Evolutionary conservation across 2,329 filamentous ascomycete species (phyloP), one percentile per base, ranked within the genome.

Genomic region (Fusarium incarnatum): DNA sequence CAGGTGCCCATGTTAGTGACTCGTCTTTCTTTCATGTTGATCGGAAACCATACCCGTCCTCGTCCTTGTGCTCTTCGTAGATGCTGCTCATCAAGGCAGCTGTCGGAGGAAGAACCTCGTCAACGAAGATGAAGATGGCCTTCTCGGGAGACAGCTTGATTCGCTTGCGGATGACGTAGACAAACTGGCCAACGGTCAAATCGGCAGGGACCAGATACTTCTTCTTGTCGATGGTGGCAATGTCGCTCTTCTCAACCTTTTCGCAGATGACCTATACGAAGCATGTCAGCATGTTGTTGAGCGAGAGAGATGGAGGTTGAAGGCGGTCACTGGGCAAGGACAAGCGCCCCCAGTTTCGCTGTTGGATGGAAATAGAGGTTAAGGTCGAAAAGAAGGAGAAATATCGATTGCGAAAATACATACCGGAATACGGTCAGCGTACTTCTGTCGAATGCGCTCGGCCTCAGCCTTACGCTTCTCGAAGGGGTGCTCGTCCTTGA

Each of bases 381-480:
- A 13, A 18, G 30, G 27, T 18, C 40, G 52, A 60, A 56, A 23
- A 40, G 45, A 46, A 58, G 18, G 41, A 44, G 47, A 47, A 23
- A 57, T 23, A 55, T 52, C 30, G 25, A 60, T 42, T 56, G 34
- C 15, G 58, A 58, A 72, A 63, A 59, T 65, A 90, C 94, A 82
- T 90, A 98, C 96, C 54, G 96, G 96, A 84, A 99, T 99, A 78
- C 96, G 94, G 83, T 99, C 96, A 76, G 94, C 91, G 82, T 99
- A 99, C 85, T 99, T 99, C 87, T 98, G 94, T 75, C 96, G 94
- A 82, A 98, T 98, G 83, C 96, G 94, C 88, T 99, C 96, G 81
- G 96, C 96, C 86, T 99, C 96, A 74, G 96, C 96, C 93, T 98
- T 98, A 86, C 96, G 94, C 93, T 99, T 99, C 92, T 98, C 96